Conservation (phyloP, 345 rosid species). For the Trapa bicornis region DNA sequence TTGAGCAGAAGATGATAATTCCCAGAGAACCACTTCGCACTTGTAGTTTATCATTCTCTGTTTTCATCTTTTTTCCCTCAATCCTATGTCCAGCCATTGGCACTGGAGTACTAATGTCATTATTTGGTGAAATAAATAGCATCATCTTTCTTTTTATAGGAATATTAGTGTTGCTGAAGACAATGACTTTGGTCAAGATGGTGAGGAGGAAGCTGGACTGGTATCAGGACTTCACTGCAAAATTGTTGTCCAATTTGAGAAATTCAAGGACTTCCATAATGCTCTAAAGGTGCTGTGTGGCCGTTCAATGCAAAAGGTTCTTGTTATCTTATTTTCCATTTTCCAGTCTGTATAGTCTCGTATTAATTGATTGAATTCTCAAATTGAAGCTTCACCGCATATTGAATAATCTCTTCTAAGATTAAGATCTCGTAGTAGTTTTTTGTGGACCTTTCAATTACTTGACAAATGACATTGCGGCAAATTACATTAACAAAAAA, state of each 20-base stretch:
- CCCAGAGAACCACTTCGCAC: too few relatives aligned
- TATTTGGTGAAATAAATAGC: background rate
- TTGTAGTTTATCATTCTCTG: too few relatives aligned
- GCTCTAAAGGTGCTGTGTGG: constrained; percentile 71
- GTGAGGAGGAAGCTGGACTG: constrained; percentile 35
- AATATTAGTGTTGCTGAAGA: constrained; percentile 82
- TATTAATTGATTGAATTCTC: background rate
- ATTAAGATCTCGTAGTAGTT: background rate
- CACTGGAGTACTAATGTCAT: background rate
- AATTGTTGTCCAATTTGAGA: constrained; percentile 84
- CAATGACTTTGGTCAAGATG: constrained; percentile 42
- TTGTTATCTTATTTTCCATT: background rate
- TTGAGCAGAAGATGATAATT: too few relatives aligned
- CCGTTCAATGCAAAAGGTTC: constrained; percentile 66
- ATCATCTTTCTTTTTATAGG: constrained; percentile 31
- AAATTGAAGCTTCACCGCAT: background rate
- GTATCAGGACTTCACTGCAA: constrained; percentile 85
- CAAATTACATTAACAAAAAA: background rate
- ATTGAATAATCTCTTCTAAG: background rate
- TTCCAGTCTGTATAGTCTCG: too few relatives aligned
- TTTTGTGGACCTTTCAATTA: background rate
- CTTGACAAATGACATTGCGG: background rate
- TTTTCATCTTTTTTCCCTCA: background rate
- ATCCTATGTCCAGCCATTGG: background rate
- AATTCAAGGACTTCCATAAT: constrained; percentile 49